Percentiles rank a stretch among this genome's conserved stretches.
Conservation (phyloP, 225 moss, liverwort and hornwort species). For the Pleurozium schreberi region DNA sequence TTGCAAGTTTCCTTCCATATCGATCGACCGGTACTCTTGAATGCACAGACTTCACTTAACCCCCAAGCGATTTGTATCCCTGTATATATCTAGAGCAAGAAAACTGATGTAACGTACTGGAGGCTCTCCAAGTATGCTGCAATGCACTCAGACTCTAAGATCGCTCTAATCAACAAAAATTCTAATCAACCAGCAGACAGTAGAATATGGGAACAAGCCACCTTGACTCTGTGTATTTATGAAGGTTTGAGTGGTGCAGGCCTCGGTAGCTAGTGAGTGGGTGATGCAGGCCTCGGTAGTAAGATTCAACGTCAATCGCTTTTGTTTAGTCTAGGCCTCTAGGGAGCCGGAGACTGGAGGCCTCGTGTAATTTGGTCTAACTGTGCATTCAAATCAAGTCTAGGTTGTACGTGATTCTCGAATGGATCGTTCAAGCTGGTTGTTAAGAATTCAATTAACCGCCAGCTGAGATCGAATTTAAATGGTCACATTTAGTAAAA, state of each 20-base stretch:
- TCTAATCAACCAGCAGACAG: neutral
- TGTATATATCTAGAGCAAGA: neutral
- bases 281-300: neutral
- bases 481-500: neutral
- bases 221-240: neutral
- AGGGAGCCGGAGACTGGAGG: neutral
- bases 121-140: neutral
- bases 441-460: neutral
- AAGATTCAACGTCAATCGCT: neutral
- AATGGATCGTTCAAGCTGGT: neutral
- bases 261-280: neutral
- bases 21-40: neutral
- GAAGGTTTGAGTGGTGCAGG: neutral
- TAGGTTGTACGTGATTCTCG: neutral
- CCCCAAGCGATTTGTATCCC: neutral
- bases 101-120: neutral
- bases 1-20: neutral
- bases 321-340: neutral
- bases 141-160: neutral
- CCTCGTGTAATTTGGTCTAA: neutral
- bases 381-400: neutral
- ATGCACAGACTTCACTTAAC: neutral
- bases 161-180: neutral
- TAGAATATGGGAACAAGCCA: neutral
- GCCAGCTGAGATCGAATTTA: neutral